Evolutionary conservation across 2,329 filamentous ascomycete species (phyloP), one percentile per base, ranked within the genome.

Genomic region (Acrocalymma vagum): DNA sequence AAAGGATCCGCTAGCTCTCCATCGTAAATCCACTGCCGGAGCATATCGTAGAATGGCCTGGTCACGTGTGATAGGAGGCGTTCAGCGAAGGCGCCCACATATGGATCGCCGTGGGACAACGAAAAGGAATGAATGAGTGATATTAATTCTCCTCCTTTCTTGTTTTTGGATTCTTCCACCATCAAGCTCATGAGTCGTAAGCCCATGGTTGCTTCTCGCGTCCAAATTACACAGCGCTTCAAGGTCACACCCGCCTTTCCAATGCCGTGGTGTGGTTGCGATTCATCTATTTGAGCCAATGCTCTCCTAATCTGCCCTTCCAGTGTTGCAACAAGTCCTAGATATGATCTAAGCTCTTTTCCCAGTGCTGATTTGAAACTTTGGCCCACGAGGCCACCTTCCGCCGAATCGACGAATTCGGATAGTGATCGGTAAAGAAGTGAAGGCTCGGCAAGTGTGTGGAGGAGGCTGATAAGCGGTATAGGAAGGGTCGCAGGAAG

Each of bases 1-100:
- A 92, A 96, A 0, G 95, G 94, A 69, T 99, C 94, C n/a, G 90
- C 91, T 10, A 99, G 80, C 74, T 99, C 95, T 46, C 94, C 94
- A 61, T 99, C 93, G 63, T 99, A 99, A 34, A 99, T 96, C 94
- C 94, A 99, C 58, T 90, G 88, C 38, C 91, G 85, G 38, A 99
- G 78, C 76, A 99, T 96, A 60, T 95, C 90, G 68, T 99, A 99
- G 65, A 99, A 99, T 0, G 95, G 95, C 11, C 88, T 81, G 2
- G 94, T 96, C 38, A 99, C 88, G 60, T 93, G 89, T 5, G 81
- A 80, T 5, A 99, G 79, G 18, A 99, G 78, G 16, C 93, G 84
- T 69, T 97, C 93, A 0, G 94, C 94, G 73, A 97, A 97, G 0
- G 86, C 86, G 49, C 88, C 88, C 17, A 99, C 94, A 53, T 96